Evolutionary conservation across 2,329 filamentous ascomycete species (phyloP).

Genomic region (Teratosphaeriaceae sp.): DNA sequence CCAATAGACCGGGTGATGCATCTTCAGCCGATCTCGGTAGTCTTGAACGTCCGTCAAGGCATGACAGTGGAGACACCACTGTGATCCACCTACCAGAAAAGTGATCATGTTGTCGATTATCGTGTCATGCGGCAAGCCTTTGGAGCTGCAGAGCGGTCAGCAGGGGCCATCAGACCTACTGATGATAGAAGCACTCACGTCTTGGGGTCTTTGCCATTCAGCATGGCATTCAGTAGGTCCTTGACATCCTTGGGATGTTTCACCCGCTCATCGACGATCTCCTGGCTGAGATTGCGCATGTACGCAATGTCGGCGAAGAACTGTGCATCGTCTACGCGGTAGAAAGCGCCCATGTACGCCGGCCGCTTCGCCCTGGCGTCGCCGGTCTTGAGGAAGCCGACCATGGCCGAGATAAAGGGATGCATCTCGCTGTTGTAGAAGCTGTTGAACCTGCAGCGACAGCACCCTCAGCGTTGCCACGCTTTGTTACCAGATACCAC

Average conservation of each 20-base stretch:
- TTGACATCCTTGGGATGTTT: slow-evolving; percentile 50
- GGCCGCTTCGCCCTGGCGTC: background rate
- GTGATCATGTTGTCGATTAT: slow-evolving; percentile 65
- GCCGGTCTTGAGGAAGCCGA: slow-evolving; percentile 45
- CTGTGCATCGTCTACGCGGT: slow-evolving; percentile 39
- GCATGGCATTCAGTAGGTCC: slow-evolving; percentile 64
- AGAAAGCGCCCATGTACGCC: slow-evolving; percentile 40
- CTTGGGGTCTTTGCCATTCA: slow-evolving; percentile 59
- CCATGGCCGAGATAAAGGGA: slow-evolving; percentile 58
- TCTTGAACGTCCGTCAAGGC: no score
- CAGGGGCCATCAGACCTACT: no score
- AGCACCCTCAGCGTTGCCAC: background rate
- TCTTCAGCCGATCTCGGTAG: no score
- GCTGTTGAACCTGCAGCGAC: slow-evolving; percentile 52
- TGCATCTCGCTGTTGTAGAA: slow-evolving; percentile 57
- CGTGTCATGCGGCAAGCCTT: slow-evolving; percentile 52
- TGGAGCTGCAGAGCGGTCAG: no score
- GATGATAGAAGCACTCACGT: no score
- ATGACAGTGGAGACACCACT: no score
- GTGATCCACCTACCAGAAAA: slow-evolving; percentile 58
- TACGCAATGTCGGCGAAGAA: slow-evolving; percentile 42
- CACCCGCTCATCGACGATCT: slow-evolving; percentile 55
- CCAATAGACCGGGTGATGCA: no score
- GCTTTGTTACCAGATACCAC: background rate
- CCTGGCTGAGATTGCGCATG: slow-evolving; percentile 50